A percentile compares a stretch with the other conserved stretches of the same genome.
phyloP scores from a whole-genome alignment of 495 filamentous ascomycete species.

The Pseudoneurospora amorphoporcata region DNA sequence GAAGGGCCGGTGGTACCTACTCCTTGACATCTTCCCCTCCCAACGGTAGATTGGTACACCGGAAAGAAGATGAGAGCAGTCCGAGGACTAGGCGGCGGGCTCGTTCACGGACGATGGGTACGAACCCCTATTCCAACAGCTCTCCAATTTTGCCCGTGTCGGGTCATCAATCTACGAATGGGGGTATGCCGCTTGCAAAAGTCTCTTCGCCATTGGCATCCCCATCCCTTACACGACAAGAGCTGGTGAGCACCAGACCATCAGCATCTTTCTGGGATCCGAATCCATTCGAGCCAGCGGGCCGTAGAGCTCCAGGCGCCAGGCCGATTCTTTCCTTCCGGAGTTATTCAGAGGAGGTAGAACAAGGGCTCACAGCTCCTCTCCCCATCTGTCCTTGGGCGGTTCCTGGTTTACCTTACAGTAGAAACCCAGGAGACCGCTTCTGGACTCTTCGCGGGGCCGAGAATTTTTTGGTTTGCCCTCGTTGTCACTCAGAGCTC shows the following conservation, averaged over 20 bases:
- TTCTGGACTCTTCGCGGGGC: constrained; percentile 32
- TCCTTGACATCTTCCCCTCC: constrained; percentile 20
- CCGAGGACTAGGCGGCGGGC: constrained; percentile 8
- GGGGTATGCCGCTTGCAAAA: constrained; percentile 11
- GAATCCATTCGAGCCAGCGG: constrained; percentile 14
- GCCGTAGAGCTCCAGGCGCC: constrained; percentile 8
- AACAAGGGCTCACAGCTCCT: constrained; percentile 20
- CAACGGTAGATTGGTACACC: constrained; percentile 13
- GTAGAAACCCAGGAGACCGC: constrained; percentile 17
- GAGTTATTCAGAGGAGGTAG: constrained; percentile 26
- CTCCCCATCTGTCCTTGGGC: constrained; percentile 31
- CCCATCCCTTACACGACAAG: constrained; percentile 9
- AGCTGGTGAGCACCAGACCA: constrained; percentile 11
- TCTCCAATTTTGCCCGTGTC: neutral
- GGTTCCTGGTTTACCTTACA: constrained; percentile 7
- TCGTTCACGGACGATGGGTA: constrained; percentile 15
- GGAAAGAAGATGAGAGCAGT: constrained; percentile 6
- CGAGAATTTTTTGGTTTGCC: constrained; percentile 38
- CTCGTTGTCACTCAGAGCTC: constrained; percentile 28
- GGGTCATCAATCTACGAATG: constrained; percentile 3
- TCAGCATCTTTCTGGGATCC: constrained; percentile 21
- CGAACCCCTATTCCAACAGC: constrained; percentile 9
- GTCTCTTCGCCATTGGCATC: constrained; percentile 10
- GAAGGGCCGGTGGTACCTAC: constrained; percentile 20
- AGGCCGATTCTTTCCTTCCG: constrained; percentile 20